These are phyloP conservation scores for Ophiostoma montium DNA, from an alignment of 2,329 filamentous ascomycete species.

Conservation along the genomic window DNA sequence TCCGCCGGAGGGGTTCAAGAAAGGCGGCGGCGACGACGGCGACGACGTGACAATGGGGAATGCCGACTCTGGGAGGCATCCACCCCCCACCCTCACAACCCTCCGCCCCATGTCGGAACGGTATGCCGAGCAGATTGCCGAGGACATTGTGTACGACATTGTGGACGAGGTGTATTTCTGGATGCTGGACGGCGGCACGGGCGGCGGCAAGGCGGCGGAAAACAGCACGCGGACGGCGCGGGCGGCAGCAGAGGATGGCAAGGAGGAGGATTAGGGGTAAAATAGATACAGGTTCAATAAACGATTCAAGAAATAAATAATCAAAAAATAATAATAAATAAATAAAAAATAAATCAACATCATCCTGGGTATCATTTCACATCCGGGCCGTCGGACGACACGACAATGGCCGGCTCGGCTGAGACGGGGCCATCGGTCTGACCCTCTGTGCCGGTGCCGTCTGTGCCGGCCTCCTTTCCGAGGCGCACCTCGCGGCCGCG, in stretches of 20 bases:
- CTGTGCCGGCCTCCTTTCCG: conserved; percentile 26
- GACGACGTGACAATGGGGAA: conserved; percentile 33
- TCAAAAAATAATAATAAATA: background rate
- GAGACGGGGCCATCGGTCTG: background rate
- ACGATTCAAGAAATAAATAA: background rate
- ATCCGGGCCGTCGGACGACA: background rate
- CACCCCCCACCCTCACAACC: conserved; percentile 11
- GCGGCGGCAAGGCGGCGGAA: background rate
- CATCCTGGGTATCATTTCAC: background rate
- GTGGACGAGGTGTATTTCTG: conserved; percentile 90
- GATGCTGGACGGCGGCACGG: conserved; percentile 25
- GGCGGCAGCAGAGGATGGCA: background rate
- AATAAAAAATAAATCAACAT: background rate
- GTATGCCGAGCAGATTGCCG: conserved; percentile 84
- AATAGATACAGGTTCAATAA: background rate
- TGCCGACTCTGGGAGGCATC: background rate
- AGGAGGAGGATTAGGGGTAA: background rate
- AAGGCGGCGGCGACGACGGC: conserved; percentile 15
- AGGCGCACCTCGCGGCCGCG: conserved; percentile 76
- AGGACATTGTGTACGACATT: conserved; percentile 86
- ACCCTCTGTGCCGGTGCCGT: background rate
- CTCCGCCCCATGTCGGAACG: conserved; percentile 57
- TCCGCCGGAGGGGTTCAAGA: conserved; percentile 47
- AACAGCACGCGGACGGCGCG: background rate
- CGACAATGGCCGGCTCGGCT: conserved; percentile 2